These are phyloP conservation scores for Arabidopsis thaliana DNA, from an alignment of 345 rosid genomes.

Conservation along the genomic window TAIR10.1 NC_003075.7:11973501-11974000, in stretches of 20 bases:
- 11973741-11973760: not conserved
- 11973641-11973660: not conserved
- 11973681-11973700: not conserved
- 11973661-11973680: not conserved
- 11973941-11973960: not conserved
- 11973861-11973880: not conserved
- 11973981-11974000: slow-evolving; percentile 15
- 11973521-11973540: slow-evolving; percentile 19
- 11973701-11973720: not conserved
- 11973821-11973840: not conserved
- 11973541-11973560: slow-evolving; percentile 9
- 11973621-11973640: not conserved
- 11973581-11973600: not conserved
- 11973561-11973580: slow-evolving; percentile 8
- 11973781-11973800: not conserved
- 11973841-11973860: too few species aligned
- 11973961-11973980: not conserved
- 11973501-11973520: too few species aligned
- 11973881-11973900: not conserved
- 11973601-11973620: not conserved
- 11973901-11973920: not conserved
- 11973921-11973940: not conserved
- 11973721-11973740: not conserved
- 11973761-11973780: too few species aligned
- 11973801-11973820: not conserved